These are phyloP conservation scores for Grosmannia penicillata DNA, from an alignment of 2,329 filamentous ascomycete species.

Conservation along the genomic window DNA sequence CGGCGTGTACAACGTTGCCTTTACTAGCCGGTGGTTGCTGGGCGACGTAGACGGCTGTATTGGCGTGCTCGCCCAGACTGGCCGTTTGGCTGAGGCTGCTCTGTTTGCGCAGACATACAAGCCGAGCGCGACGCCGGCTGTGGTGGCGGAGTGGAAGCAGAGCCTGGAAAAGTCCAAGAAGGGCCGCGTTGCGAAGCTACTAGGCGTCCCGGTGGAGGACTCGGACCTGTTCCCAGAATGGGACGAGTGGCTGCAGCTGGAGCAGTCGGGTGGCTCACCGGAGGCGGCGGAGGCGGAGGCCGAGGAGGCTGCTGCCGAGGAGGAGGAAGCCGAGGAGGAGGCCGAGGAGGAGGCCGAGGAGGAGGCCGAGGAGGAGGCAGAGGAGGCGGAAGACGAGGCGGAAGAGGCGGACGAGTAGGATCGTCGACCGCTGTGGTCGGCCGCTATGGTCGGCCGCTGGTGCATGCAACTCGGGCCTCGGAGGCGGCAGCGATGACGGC, in stretches of 20 bases:
- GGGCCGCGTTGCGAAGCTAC: constrained; percentile 65
- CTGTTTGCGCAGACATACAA: constrained; percentile 94
- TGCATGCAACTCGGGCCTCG: no score
- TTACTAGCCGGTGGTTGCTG: constrained; percentile 77
- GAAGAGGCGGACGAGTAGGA: background rate
- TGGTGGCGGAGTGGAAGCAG: constrained; percentile 70
- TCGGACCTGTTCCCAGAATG: constrained; percentile 91
- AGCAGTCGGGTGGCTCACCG: constrained; percentile 44
- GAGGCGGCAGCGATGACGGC: no score
- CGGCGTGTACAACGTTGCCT: constrained; percentile 82
- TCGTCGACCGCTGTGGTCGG: background rate
- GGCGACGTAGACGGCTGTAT: constrained; percentile 72
- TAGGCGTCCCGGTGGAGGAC: constrained; percentile 70
- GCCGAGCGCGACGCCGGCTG: constrained; percentile 54
- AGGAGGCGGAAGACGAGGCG: background rate
- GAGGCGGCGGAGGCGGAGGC: background rate
- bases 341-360: background rate
- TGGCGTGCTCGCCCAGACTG: constrained; percentile 63
- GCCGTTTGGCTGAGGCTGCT: constrained; percentile 69
- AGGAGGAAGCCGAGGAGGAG: background rate
- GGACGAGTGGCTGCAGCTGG: constrained; percentile 76
- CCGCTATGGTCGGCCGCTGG: no score
- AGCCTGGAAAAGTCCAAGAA: constrained; percentile 74
- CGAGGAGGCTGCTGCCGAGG: background rate
- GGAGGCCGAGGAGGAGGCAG: background rate